Evolutionary conservation across 495 filamentous ascomycete genomes (phyloP).

Genomic region (Penicillium paradoxum): DNA sequence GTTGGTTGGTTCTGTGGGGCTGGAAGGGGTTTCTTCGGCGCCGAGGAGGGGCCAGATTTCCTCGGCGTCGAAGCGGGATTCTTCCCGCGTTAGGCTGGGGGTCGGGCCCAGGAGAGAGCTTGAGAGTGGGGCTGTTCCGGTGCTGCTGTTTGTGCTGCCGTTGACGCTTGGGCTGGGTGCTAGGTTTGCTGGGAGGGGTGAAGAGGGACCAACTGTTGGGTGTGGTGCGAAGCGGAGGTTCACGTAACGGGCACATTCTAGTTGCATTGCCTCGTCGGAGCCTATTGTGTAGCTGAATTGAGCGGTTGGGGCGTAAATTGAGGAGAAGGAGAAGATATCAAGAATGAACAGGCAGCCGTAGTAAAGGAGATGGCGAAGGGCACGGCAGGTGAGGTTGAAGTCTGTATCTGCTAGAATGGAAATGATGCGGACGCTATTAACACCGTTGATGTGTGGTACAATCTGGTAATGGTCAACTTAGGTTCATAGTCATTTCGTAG

Average conservation of each 20-base stretch:
- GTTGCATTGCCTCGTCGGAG: constrained; percentile 62
- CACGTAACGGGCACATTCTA: constrained; percentile 83
- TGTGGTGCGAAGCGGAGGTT: constrained; percentile 43
- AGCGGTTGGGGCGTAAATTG: constrained; percentile 79
- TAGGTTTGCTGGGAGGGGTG: constrained; percentile 12
- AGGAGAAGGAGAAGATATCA: constrained; percentile 88
- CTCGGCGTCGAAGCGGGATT: constrained; percentile 33
- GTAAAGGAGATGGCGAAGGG: constrained; percentile 81
- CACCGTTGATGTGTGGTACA: constrained; percentile 80
- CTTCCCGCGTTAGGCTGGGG: constrained; percentile 18
- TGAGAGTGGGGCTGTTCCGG: constrained; percentile 10
- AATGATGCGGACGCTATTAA: constrained; percentile 81
- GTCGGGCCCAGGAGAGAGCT: constrained; percentile 19
- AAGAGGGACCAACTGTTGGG: constrained; percentile 23
- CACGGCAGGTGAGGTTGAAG: constrained; percentile 74
- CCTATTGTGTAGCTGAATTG: constrained; percentile 70
- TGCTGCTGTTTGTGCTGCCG: constrained; percentile 5
- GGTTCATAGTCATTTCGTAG: no score
- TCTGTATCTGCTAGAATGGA: constrained; percentile 79
- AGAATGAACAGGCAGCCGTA: constrained; percentile 83
- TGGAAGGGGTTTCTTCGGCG: constrained; percentile 14
- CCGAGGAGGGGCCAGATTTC: constrained; percentile 42
- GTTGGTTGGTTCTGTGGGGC: not conserved
- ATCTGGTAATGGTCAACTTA: constrained; percentile 38
- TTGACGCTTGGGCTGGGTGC: constrained; percentile 4